Percentiles rank a stretch among this genome's conserved stretches.
phyloP scores from a whole-genome alignment of 805 yeast genomes.

The Citeromyces matritensis region DNA sequence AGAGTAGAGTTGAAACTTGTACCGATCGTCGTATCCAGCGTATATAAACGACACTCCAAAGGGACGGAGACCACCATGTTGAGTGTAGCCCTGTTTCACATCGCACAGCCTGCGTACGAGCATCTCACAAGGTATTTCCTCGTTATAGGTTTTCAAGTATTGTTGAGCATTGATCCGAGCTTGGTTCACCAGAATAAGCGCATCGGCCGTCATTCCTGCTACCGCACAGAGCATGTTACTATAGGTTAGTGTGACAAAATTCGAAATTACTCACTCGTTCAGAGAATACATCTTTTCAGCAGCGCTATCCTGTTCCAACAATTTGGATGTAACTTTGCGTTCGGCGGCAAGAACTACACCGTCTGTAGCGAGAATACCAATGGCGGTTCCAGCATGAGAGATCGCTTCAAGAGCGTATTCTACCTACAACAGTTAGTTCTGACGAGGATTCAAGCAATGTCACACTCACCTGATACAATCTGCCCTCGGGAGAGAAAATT shows the following conservation, averaged over 20 bases:
- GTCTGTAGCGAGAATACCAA: slow-evolving; percentile 60
- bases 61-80: slow-evolving; percentile 97
- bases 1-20: slow-evolving; percentile 84
- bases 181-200: slow-evolving; percentile 73
- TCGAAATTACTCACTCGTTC: slow-evolving; percentile 38
- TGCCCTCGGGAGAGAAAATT: slow-evolving; percentile 96
- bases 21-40: slow-evolving; percentile 88
- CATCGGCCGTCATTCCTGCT: slow-evolving; percentile 97
- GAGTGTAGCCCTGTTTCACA: slow-evolving; percentile 95
- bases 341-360: slow-evolving; percentile 97
- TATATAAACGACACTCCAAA: slow-evolving; percentile 94
- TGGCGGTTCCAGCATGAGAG: slow-evolving; percentile 71
- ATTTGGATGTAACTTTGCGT: slow-evolving; percentile 82
- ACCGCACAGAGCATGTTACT: slow-evolving; percentile 76
- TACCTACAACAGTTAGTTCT: slow-evolving; percentile 22
- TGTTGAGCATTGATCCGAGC: slow-evolving; percentile 80
- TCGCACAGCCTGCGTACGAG: slow-evolving; percentile 84
- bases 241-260: slow-evolving; percentile 5
- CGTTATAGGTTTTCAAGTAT: slow-evolving; percentile 75
- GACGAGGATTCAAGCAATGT: neutral
- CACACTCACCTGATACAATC: slow-evolving; percentile 69
- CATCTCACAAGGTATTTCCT: slow-evolving; percentile 86
- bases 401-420: slow-evolving; percentile 94
- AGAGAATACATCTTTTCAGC: slow-evolving; percentile 85
- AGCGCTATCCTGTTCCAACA: slow-evolving; percentile 84